phyloP scores from a whole-genome alignment of 176 grass and related monocot genomes.

The Oropetium thomaeum region DNA sequence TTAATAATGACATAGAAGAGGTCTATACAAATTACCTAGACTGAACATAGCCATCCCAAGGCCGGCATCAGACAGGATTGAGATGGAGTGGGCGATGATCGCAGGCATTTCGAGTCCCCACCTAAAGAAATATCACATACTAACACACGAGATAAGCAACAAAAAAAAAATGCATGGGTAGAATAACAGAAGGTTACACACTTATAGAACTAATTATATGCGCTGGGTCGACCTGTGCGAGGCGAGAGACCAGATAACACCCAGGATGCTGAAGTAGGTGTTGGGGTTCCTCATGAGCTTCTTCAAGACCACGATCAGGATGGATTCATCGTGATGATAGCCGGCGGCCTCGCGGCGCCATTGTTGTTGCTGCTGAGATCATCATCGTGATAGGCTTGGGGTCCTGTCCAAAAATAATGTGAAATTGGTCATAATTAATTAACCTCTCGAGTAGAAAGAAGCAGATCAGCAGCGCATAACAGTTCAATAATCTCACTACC shows the following conservation, averaged over 20 bases:
- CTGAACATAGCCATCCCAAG: constrained; percentile 99
- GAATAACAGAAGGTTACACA: neutral
- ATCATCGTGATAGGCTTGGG: constrained; percentile 56
- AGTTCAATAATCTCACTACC: too few relatives aligned
- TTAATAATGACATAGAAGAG: too few relatives aligned
- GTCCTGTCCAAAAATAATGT: constrained; percentile 24
- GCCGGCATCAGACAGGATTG: constrained; percentile 82
- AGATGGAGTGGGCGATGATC: constrained; percentile 70
- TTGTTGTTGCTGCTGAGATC: constrained; percentile 62
- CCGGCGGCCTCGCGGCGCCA: constrained; percentile 60
- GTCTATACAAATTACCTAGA: constrained; percentile 64
- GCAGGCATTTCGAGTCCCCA: constrained; percentile 88
- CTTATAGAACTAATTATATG: neutral
- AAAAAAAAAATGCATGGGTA: neutral
- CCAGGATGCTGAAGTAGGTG: constrained; percentile 86
- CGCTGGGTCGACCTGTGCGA: constrained; percentile 63
- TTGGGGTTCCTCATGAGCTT: constrained; percentile 93
- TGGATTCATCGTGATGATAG: constrained; percentile 84
- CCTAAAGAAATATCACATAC: constrained; percentile 13
- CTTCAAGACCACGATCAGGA: constrained; percentile 94
- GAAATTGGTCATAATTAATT: too few relatives aligned
- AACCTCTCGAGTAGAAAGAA: too few relatives aligned
- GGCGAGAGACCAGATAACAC: constrained; percentile 84
- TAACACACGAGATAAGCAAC: neutral
- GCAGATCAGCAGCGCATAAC: too few relatives aligned